A percentile compares a stretch with the other conserved stretches of the same genome.
phyloP scores from a whole-genome alignment of 192 early-diverging fungal species.

The Chytriomyces sp. region DNA sequence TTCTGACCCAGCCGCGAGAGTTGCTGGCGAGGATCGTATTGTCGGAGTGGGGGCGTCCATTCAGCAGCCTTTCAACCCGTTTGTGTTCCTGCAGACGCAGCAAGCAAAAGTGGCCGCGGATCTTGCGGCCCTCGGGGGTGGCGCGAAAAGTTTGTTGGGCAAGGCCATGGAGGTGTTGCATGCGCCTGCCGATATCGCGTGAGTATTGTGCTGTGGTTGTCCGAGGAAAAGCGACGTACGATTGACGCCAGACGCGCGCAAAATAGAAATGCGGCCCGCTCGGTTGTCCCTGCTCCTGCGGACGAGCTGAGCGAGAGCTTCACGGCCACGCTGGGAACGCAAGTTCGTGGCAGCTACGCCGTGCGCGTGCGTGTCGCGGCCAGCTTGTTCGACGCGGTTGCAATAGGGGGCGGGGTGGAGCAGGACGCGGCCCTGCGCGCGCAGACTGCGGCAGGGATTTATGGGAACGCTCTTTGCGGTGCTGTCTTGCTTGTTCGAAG shows the following conservation, averaged over 20 bases:
- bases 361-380: constrained; percentile 54
- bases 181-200: background rate
- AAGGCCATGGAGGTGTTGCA: constrained; percentile 51
- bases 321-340: constrained; percentile 72
- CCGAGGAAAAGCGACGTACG: background rate
- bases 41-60: no score
- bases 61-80: background rate
- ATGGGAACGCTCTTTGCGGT: constrained; percentile 63
- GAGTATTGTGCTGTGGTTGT: background rate
- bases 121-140: background rate
- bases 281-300: no score
- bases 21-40: no score
- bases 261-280: no score
- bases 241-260: no score
- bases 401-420: constrained; percentile 42
- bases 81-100: constrained; percentile 34
- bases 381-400: constrained; percentile 41
- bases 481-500: constrained; percentile 56
- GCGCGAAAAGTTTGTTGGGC: constrained; percentile 39
- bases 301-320: constrained; percentile 69
- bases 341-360: constrained; percentile 76
- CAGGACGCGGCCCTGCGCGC: constrained; percentile 67
- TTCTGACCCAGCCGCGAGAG: background rate
- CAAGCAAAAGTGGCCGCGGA: constrained; percentile 21
- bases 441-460: constrained; percentile 67